phyloP scores from a whole-genome alignment of 2,329 filamentous ascomycete genomes.

The Plenodomus biglobosus region DNA sequence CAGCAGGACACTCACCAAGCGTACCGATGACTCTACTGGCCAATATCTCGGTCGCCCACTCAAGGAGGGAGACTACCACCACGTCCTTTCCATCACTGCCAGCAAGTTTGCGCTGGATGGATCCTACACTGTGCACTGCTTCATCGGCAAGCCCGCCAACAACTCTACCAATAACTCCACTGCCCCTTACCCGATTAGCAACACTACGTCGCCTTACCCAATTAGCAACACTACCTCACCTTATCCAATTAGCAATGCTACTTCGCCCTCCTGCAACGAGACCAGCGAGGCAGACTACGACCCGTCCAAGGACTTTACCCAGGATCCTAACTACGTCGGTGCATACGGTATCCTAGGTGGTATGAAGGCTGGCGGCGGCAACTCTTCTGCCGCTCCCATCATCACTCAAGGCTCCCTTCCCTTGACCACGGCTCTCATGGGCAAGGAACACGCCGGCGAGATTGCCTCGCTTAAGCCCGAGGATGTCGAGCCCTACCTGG shows the following conservation, averaged over 20 bases:
- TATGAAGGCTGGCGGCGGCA: slow-evolving; percentile 25
- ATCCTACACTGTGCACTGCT: slow-evolving; percentile 43
- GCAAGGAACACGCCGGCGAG: slow-evolving; percentile 33
- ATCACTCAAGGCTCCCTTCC: slow-evolving; percentile 38
- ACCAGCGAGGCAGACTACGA: slow-evolving; percentile 28
- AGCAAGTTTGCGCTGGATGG: slow-evolving; percentile 40
- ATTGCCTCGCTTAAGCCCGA: slow-evolving; percentile 37
- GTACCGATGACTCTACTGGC: slow-evolving; percentile 16
- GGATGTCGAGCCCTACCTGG: slow-evolving; percentile 39
- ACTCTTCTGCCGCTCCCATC: slow-evolving; percentile 23
- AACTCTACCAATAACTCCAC: slow-evolving; percentile 29
- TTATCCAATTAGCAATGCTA: slow-evolving; percentile 1
- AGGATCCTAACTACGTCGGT: slow-evolving; percentile 38
- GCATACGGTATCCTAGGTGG: slow-evolving; percentile 37
- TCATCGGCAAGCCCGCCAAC: slow-evolving; percentile 32
- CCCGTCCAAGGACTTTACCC: slow-evolving; percentile 30
- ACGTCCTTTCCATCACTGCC: slow-evolving; percentile 35
- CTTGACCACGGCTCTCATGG: slow-evolving; percentile 40
- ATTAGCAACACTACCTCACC: slow-evolving; percentile 22
- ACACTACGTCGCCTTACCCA: slow-evolving; percentile 20
- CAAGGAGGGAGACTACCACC: slow-evolving; percentile 41
- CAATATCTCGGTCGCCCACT: slow-evolving; percentile 38
- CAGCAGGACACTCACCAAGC: slow-evolving; percentile 36
- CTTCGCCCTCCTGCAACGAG: slow-evolving; percentile 20
- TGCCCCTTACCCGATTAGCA: slow-evolving; percentile 4